Conservation (phyloP, 805 yeast genomes). For the Nakazawaea siamensis region DNA sequence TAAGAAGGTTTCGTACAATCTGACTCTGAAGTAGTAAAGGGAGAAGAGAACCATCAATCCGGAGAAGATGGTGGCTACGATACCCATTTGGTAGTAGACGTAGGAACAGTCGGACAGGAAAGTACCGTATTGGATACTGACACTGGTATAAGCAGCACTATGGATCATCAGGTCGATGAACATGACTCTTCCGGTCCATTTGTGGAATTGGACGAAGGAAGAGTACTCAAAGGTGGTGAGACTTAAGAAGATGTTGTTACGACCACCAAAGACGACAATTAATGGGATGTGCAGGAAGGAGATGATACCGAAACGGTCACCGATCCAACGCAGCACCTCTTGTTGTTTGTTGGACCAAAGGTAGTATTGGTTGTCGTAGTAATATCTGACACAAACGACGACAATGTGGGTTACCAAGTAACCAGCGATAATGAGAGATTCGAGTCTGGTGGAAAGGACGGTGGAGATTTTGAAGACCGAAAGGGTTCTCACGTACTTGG, state of each 20-base stretch:
- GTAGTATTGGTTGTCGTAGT: constrained; percentile 13
- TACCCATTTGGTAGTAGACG: constrained; percentile 18
- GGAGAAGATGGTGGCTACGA: constrained; percentile 30
- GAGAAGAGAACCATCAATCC: constrained; percentile 41
- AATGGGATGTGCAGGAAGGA: constrained; percentile 39
- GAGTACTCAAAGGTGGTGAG: constrained; percentile 57
- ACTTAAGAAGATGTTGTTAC: constrained; percentile 61
- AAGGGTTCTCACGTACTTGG: no score
- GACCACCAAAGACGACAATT: constrained; percentile 55
- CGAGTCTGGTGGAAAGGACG: constrained; percentile 25
- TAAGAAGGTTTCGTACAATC: constrained; percentile 53
- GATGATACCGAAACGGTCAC: constrained; percentile 40
- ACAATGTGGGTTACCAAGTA: constrained; percentile 19
- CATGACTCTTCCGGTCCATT: constrained; percentile 51
- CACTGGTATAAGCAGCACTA: constrained; percentile 41
- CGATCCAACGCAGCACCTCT: constrained; percentile 22
- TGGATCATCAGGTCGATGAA: constrained; percentile 23
- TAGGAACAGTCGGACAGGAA: background rate
- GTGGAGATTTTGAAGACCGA: constrained; percentile 5
- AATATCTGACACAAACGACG: constrained; percentile 22
- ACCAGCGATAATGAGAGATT: constrained; percentile 20
- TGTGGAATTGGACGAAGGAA: constrained; percentile 57
- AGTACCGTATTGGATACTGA: background rate
- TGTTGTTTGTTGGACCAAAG: constrained; percentile 21
- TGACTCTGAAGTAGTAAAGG: constrained; percentile 39